These are phyloP conservation scores for Globisporangium sylvaticum DNA, from an alignment of 352 stramenopile species.

Conservation along the genomic window DNA sequence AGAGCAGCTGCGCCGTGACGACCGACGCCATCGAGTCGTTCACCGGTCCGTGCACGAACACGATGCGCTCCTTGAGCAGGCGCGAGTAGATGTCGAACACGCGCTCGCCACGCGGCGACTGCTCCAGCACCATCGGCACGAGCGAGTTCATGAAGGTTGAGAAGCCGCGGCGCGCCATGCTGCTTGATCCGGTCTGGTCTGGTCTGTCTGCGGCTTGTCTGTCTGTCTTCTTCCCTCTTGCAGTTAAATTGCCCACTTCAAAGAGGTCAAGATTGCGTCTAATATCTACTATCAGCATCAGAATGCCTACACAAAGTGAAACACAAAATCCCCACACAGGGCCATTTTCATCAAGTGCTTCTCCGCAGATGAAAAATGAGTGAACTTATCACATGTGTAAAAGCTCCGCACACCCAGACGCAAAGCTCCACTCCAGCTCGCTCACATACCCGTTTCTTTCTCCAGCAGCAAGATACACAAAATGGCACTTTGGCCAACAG, in stretches of 20 bases:
- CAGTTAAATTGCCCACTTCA: neutral
- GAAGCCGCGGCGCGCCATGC: slow-evolving; percentile 33
- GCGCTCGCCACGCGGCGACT: slow-evolving; percentile 90
- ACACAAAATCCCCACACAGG: no score
- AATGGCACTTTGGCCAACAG: no score
- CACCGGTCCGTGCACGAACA: slow-evolving; percentile 95
- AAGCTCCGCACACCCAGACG: no score
- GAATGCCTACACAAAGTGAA: no score
- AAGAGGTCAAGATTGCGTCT: neutral
- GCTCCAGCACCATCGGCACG: slow-evolving; percentile 94
- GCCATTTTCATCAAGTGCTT: no score
- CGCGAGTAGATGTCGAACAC: slow-evolving; percentile 98
- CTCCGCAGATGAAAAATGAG: no score
- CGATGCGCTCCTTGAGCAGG: slow-evolving; percentile 96
- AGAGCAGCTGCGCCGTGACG: slow-evolving; percentile 89
- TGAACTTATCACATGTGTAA: no score
- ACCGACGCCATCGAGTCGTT: slow-evolving; percentile 83
- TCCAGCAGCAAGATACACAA: no score
- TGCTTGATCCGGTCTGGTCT: neutral
- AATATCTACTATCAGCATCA: no score
- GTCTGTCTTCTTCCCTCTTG: neutral
- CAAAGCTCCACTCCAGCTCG: no score
- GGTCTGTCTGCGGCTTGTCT: neutral
- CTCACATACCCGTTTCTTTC: no score
- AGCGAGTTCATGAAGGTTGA: slow-evolving; percentile 64